Conservation (phyloP, 257 asterid species). For the Craterostigma plantagineum region DNA sequence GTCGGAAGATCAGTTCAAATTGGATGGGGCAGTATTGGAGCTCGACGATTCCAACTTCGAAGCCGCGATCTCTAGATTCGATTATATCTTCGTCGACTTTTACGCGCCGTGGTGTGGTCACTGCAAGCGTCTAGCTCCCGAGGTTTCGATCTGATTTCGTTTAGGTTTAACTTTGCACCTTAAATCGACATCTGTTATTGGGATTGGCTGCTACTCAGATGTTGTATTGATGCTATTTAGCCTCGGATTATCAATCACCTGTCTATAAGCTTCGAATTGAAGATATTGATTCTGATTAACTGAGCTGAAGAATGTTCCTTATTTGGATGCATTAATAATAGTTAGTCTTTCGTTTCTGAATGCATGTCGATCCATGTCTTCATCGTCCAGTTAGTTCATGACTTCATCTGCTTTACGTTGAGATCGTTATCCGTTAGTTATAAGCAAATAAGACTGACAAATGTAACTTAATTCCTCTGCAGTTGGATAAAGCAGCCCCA, state of each 20-base stretch:
- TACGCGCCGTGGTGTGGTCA: slow-evolving; percentile 98
- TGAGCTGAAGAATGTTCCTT: no score
- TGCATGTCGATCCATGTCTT: no score
- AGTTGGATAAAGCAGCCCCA: slow-evolving; percentile 86
- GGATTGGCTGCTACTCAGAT: no score
- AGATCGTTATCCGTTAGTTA: slow-evolving; percentile 5
- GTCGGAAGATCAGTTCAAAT: slow-evolving; percentile 25
- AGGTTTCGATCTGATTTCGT: slow-evolving; percentile 22
- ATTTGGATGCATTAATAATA: no score
- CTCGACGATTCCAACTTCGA: slow-evolving; percentile 75
- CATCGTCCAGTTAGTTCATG: not conserved
- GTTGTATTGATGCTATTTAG: no score
- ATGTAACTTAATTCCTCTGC: slow-evolving; percentile 9
- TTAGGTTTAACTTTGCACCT: not conserved
- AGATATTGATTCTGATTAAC: no score
- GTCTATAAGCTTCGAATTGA: not conserved
- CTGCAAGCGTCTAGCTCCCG: slow-evolving; percentile 92
- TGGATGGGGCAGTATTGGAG: slow-evolving; percentile 73
- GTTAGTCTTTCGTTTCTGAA: no score
- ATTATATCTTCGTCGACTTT: slow-evolving; percentile 74
- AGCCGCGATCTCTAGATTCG: slow-evolving; percentile 63
- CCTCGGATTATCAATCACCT: not conserved
- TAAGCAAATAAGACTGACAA: not conserved
- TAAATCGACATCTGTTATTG: no score
- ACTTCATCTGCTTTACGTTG: slow-evolving; percentile 5